phyloP scores from a whole-genome alignment of 257 asterid genomes.

The Gentiana dahurica region DNA sequence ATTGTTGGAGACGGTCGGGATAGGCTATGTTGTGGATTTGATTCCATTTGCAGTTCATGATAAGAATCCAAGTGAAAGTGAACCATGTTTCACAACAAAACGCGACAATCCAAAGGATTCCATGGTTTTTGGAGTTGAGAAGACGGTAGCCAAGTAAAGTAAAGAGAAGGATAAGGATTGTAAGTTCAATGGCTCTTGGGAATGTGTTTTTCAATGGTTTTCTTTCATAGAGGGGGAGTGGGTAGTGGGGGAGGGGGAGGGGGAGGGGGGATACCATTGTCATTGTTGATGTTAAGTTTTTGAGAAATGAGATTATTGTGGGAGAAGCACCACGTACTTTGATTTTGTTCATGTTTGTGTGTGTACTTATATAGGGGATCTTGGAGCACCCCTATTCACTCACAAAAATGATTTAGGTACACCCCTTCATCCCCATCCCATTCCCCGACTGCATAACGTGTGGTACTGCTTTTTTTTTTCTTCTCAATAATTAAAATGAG shows the following conservation, averaged over 20 bases:
- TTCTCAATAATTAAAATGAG: too few relatives aligned
- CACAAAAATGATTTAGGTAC: too few relatives aligned
- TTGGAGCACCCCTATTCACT: too few relatives aligned
- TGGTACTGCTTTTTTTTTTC: too few relatives aligned
- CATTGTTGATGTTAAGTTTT: conserved; percentile 4
- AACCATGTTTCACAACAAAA: conserved; percentile 31
- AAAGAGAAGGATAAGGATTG: conserved; percentile 22
- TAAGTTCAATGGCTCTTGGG: conserved; percentile 18
- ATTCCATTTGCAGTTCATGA: conserved; percentile 23
- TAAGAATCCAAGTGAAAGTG: conserved; percentile 26
- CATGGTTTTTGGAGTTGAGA: conserved; percentile 7
- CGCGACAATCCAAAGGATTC: conserved; percentile 18
- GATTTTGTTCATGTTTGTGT: too few relatives aligned
- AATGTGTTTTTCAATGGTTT: conserved; percentile 9
- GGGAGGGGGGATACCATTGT: conserved; percentile 7
- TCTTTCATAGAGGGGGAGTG: conserved; percentile 17
- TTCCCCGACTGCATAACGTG: too few relatives aligned
- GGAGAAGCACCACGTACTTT: too few relatives aligned
- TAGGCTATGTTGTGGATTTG: conserved; percentile 11
- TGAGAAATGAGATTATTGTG: too few relatives aligned
- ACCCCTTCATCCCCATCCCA: too few relatives aligned
- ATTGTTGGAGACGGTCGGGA: conserved; percentile 17
- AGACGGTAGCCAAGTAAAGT: conserved; percentile 21
- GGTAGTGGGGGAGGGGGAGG: conserved; percentile 3
- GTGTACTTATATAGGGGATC: too few relatives aligned